A percentile compares a stretch with the other conserved stretches of the same genome.
Conservation (phyloP, 1,284 basidiomycete genomes). For the Trichosporon asahii region DNA sequence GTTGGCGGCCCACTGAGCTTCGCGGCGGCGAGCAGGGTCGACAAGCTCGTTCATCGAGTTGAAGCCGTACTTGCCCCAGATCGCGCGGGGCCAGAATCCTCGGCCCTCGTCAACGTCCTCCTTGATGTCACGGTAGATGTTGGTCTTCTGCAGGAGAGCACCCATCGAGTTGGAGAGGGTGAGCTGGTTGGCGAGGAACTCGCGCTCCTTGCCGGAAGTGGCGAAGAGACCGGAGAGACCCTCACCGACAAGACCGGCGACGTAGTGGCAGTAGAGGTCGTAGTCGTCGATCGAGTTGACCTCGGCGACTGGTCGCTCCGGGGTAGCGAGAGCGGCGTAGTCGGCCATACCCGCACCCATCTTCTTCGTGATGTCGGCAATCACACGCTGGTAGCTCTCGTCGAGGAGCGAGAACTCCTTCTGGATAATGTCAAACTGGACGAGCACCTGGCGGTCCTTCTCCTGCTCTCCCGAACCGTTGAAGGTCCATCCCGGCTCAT, state of each 20-base stretch:
- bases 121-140: constrained; percentile 92
- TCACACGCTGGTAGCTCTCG: constrained; percentile 72
- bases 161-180: constrained; percentile 93
- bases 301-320: constrained; percentile 63
- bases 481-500: constrained; percentile 85
- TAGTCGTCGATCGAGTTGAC: constrained; percentile 77
- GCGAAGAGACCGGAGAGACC: constrained; percentile 88
- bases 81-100: constrained; percentile 93
- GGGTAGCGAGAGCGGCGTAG: constrained; percentile 77
- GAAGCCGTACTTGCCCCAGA: constrained; percentile 79
- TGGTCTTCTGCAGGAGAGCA: constrained; percentile 95
- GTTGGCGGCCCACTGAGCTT: constrained; percentile 74
- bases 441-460: constrained; percentile 82
- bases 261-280: constrained; percentile 98
- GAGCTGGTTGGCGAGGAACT: constrained; percentile 74
- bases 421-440: constrained; percentile 80
- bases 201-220: constrained; percentile 77
- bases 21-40: constrained; percentile 56
- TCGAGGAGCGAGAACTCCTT: constrained; percentile 73
- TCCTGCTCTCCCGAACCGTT: constrained; percentile 78
- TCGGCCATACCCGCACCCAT: constrained; percentile 97
- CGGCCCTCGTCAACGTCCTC: constrained; percentile 85
- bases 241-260: constrained; percentile 96
- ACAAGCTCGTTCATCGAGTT: constrained; percentile 52
- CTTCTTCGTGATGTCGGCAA: constrained; percentile 74